phyloP scores from a whole-genome alignment of 2,329 filamentous ascomycete species.

The Aspergillus sp. region DNA sequence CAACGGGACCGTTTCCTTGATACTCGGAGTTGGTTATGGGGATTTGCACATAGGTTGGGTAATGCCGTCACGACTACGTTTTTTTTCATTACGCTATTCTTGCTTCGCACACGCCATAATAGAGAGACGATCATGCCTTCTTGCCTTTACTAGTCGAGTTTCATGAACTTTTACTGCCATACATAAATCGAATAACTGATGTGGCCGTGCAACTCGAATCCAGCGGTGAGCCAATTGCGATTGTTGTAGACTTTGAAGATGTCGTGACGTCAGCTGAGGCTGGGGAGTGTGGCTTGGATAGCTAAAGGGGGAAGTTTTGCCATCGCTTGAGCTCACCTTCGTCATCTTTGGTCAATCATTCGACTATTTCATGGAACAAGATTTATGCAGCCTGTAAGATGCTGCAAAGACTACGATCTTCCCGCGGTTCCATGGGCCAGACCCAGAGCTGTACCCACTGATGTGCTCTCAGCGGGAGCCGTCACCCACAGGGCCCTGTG shows the following conservation, averaged over 20 bases:
- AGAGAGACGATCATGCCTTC: not conserved
- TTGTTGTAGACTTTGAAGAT: not conserved
- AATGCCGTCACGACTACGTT: not conserved
- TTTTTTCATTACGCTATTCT: not conserved
- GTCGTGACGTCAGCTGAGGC: conserved; percentile 14
- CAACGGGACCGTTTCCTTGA: not conserved
- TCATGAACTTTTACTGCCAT: not conserved
- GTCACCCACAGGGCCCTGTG: conserved; percentile 19
- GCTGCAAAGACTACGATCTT: conserved; percentile 6
- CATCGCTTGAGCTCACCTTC: conserved; percentile 8
- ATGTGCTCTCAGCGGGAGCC: conserved; percentile 23
- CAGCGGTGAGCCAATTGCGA: not conserved
- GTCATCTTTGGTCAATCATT: conserved; percentile 25
- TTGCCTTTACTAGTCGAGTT: not conserved
- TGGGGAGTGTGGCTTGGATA: conserved; percentile 7
- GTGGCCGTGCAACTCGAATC: conserved; percentile 5
- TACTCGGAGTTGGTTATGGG: not conserved
- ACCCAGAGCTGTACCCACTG: conserved; percentile 24
- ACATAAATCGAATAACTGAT: not conserved
- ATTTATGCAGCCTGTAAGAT: conserved; percentile 17
- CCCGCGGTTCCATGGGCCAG: conserved; percentile 11
- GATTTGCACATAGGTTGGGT: not conserved
- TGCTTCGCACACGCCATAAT: not conserved
- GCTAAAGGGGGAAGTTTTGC: not conserved
- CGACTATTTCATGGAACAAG: conserved; percentile 11